These are phyloP conservation scores for Apiosordaria backusii DNA, from an alignment of 495 filamentous ascomycete genomes.

Conservation along the genomic window DNA sequence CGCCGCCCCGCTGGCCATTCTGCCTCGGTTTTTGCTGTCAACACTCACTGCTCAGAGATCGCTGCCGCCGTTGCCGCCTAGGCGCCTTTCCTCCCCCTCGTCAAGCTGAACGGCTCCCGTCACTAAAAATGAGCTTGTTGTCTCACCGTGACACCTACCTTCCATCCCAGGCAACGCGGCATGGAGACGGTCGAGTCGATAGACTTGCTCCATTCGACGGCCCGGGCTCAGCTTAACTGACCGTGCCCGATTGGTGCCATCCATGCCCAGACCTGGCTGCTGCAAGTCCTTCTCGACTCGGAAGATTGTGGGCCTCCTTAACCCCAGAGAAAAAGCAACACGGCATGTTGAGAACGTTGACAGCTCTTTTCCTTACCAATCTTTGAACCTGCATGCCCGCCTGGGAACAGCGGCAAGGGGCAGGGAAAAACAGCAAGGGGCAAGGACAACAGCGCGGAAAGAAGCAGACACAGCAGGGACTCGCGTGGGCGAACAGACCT, in stretches of 20 bases:
- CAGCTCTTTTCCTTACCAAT: not conserved
- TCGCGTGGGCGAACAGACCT: not conserved
- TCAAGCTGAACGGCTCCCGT: not conserved
- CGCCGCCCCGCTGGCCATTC: not conserved
- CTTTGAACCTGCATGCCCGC: not conserved
- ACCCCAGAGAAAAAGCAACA: not conserved
- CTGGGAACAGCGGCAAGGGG: not conserved
- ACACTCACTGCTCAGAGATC: too few relatives aligned
- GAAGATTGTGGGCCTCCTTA: slow-evolving; percentile 1
- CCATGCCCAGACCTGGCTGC: not conserved
- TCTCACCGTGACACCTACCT: not conserved
- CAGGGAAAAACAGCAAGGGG: not conserved
- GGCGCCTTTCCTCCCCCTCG: not conserved
- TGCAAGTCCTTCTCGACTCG: not conserved
- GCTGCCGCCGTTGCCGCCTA: too few relatives aligned
- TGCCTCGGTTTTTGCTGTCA: not conserved
- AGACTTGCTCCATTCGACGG: not conserved
- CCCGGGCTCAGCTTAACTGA: not conserved
- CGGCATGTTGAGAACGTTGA: not conserved
- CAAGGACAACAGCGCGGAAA: not conserved
- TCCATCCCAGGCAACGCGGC: not conserved
- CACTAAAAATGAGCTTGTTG: not conserved
- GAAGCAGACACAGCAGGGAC: not conserved
- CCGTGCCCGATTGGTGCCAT: not conserved
- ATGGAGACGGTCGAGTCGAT: not conserved